Evolutionary conservation across 1,284 basidiomycete species (phyloP).

Genomic region (Singerocomus inundabilis): DNA sequence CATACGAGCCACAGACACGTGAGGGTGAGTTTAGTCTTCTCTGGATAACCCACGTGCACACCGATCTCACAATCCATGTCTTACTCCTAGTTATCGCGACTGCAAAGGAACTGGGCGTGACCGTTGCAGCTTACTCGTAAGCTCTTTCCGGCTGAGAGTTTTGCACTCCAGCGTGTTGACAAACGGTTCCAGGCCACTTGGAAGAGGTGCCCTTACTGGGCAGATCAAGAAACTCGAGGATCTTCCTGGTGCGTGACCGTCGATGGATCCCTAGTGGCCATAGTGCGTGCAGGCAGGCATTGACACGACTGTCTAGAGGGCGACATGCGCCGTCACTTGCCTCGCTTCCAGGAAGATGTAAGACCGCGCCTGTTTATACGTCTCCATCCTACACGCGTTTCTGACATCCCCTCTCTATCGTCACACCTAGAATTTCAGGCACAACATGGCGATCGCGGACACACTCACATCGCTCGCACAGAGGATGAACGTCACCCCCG

Average conservation of each 20-base stretch:
- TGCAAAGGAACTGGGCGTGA: conserved; percentile 44
- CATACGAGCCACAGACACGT: conserved; percentile 43
- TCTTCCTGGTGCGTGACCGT: conserved; percentile 33
- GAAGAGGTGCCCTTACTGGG: conserved; percentile 58
- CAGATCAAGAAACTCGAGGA: conserved; percentile 47
- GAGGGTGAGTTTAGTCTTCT: conserved; percentile 37
- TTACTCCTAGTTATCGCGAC: conserved; percentile 37
- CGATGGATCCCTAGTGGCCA: too few relatives aligned
- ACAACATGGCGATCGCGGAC: conserved; percentile 57
- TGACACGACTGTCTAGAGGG: conserved; percentile 17
- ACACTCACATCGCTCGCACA: conserved; percentile 43
- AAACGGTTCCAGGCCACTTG: conserved; percentile 47
- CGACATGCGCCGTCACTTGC: conserved; percentile 24
- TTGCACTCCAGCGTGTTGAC: neutral
- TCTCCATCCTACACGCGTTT: too few relatives aligned
- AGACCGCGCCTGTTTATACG: too few relatives aligned
- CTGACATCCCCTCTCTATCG: too few relatives aligned
- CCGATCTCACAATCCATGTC: conserved; percentile 23
- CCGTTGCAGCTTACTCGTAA: conserved; percentile 55
- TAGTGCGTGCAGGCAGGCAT: too few relatives aligned
- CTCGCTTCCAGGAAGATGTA: conserved; percentile 34
- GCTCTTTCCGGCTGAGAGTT: conserved; percentile 9
- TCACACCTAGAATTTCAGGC: conserved; percentile 37
- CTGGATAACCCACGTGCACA: too few relatives aligned
- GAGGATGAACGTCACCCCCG: conserved; percentile 46